Conservation (phyloP, 2,329 filamentous ascomycete species). For the Aspergillus calidoustus region DNA sequence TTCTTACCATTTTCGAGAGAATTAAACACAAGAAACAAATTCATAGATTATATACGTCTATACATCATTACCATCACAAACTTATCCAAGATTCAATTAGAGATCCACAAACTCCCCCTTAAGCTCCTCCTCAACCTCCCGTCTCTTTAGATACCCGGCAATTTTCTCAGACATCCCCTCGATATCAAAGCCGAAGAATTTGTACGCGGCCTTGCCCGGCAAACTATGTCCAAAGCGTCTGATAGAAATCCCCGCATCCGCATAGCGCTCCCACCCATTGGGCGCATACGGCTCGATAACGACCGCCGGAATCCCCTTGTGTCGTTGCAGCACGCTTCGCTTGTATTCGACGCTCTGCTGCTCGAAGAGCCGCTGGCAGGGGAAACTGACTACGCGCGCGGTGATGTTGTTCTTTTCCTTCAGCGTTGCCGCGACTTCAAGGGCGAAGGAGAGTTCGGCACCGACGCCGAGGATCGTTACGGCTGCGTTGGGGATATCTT, state of each 20-base stretch:
- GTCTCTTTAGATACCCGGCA: conserved; percentile 12
- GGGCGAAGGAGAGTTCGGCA: conserved; percentile 55
- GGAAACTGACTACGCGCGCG: conserved; percentile 56
- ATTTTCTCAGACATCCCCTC: conserved; percentile 18
- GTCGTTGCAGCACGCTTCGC: conserved; percentile 46
- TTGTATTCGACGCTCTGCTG: conserved; percentile 52
- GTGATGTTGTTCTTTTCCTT: conserved; percentile 45
- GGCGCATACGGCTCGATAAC: conserved; percentile 57
- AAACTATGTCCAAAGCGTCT: conserved; percentile 22
- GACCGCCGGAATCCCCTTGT: conserved; percentile 47
- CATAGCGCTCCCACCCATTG: conserved; percentile 59
- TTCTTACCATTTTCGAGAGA: too few relatives aligned
- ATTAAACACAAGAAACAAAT: conserved; percentile 30
- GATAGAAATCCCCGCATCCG: conserved; percentile 38
- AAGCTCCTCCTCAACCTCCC: conserved; percentile 15
- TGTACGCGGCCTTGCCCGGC: conserved; percentile 25
- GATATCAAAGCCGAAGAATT: conserved; percentile 24
- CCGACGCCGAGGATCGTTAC: conserved; percentile 57
- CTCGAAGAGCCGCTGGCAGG: conserved; percentile 57
- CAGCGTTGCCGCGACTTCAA: conserved; percentile 48
- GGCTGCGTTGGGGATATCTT: conserved; percentile 41
- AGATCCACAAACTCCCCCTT: conserved; percentile 23
- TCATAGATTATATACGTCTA: not conserved
- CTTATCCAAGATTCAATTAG: not conserved
- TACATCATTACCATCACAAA: not conserved